A percentile compares a stretch with the other conserved stretches of the same genome.
Conservation (phyloP, 208 protist genomes). For the Acanthamoeba sp. region DNA sequence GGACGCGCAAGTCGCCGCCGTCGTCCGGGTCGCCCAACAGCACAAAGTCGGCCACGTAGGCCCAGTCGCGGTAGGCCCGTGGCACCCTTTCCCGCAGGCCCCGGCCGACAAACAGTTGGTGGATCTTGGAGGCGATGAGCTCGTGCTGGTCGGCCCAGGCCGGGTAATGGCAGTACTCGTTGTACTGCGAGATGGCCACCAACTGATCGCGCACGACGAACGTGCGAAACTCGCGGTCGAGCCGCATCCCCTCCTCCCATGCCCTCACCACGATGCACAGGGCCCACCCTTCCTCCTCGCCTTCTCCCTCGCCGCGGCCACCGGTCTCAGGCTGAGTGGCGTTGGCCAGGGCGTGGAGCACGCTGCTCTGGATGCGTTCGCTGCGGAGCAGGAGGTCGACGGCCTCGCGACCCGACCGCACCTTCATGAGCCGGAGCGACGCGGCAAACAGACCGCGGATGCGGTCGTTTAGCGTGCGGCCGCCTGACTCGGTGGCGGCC, state of each 20-base stretch:
- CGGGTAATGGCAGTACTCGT: constrained; percentile 76
- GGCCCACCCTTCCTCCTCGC: neutral
- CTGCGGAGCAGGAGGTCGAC: neutral
- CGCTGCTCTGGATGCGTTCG: constrained; percentile 22
- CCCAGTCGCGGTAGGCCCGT: neutral
- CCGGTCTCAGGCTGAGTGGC: neutral
- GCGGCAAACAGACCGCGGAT: neutral
- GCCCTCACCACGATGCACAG: constrained; percentile 25
- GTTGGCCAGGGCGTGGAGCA: constrained; percentile 13
- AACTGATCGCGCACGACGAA: constrained; percentile 63
- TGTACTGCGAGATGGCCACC: constrained; percentile 77
- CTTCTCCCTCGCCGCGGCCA: neutral
- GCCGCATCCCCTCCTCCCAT: constrained; percentile 20
- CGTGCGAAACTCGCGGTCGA: constrained; percentile 75
- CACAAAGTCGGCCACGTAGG: constrained; percentile 44
- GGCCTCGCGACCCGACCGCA: neutral
- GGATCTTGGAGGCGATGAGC: constrained; percentile 26
- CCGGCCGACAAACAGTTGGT: neutral
- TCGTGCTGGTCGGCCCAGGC: constrained; percentile 14
- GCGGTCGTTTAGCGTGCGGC: constrained; percentile 17
- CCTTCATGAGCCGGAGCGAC: constrained; percentile 16
- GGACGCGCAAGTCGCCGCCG: neutral
- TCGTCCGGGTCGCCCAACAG: neutral
- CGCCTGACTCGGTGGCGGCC: neutral
- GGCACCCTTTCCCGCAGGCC: neutral